Evolutionary conservation across 2,329 filamentous ascomycete species (phyloP).

Genomic region (Myrmaecium sp.): DNA sequence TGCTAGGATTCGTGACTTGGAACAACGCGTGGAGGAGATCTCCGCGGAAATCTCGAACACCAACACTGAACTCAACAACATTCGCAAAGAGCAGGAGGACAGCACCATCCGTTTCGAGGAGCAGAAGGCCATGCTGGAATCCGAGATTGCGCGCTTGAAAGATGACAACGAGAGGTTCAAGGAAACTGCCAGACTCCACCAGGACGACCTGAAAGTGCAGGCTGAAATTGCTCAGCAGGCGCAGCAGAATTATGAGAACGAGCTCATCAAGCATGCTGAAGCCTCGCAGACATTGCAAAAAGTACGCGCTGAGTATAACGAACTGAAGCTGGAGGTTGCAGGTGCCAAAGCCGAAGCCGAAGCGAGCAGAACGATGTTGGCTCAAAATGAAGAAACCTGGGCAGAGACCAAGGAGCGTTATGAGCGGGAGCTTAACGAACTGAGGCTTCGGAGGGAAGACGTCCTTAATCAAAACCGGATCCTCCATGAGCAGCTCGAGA

Average conservation of each 20-base stretch:
- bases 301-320: slow-evolving; percentile 64
- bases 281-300: slow-evolving; percentile 74
- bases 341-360: slow-evolving; percentile 67
- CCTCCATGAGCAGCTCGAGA: slow-evolving; percentile 77
- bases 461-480: slow-evolving; percentile 78
- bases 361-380: slow-evolving; percentile 61
- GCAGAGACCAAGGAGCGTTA: slow-evolving; percentile 62
- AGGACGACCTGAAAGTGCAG: slow-evolving; percentile 82
- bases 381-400: slow-evolving; percentile 78
- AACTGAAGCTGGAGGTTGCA: slow-evolving; percentile 63
- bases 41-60: slow-evolving; percentile 64
- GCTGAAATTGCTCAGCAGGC: slow-evolving; percentile 85
- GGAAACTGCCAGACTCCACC: slow-evolving; percentile 67
- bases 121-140: slow-evolving; percentile 62
- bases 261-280: slow-evolving; percentile 87
- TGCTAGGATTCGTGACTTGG: slow-evolving; percentile 59
- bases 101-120: slow-evolving; percentile 54
- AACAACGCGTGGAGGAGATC: slow-evolving; percentile 70
- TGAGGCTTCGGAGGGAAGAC: slow-evolving; percentile 66
- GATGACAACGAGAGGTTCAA: slow-evolving; percentile 68
- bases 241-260: slow-evolving; percentile 88
- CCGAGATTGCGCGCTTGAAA: slow-evolving; percentile 64
- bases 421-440: slow-evolving; percentile 67
- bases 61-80: slow-evolving; percentile 63
- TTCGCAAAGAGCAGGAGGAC: slow-evolving; percentile 70